phyloP scores from a whole-genome alignment of 176 grass and related monocot species.

The Chloris gayana region DNA sequence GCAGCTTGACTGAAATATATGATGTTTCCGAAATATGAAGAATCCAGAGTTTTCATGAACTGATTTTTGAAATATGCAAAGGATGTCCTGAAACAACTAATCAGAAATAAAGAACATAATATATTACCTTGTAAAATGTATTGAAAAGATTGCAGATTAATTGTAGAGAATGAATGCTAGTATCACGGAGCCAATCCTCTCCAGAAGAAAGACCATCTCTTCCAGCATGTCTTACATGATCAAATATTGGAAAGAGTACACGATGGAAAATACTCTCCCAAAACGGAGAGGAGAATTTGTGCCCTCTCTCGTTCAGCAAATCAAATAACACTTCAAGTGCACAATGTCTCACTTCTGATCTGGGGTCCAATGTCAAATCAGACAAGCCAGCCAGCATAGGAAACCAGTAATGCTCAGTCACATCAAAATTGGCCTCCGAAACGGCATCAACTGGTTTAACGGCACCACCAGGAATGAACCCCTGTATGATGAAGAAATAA shows the following conservation, averaged over 20 bases:
- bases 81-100: constrained; percentile 15
- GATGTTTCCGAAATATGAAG: not conserved
- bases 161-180: constrained; percentile 97
- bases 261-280: constrained; percentile 99
- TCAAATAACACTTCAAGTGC: constrained; percentile 98
- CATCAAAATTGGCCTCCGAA: constrained; percentile 77
- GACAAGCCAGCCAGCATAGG: constrained; percentile 99
- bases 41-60: constrained; percentile 20
- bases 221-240: constrained; percentile 97
- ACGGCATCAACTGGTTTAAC: constrained; percentile 79
- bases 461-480: constrained; percentile 89
- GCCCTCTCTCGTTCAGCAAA: constrained; percentile 98
- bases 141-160: constrained; percentile 99
- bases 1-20: constrained; percentile 26
- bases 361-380: constrained; percentile 94
- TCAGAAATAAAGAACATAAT: constrained; percentile 24
- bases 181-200: constrained; percentile 96
- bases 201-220: constrained; percentile 82
- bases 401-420: constrained; percentile 99
- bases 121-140: constrained; percentile 90
- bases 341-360: constrained; percentile 95
- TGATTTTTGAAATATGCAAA: constrained; percentile 21
- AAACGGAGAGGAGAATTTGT: constrained; percentile 95
- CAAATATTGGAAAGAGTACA: constrained; percentile 97
- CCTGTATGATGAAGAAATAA: constrained; percentile 53